These are phyloP conservation scores for Thelonectria discophora DNA, from an alignment of 2,329 filamentous ascomycete species.

Conservation along the genomic window DNA sequence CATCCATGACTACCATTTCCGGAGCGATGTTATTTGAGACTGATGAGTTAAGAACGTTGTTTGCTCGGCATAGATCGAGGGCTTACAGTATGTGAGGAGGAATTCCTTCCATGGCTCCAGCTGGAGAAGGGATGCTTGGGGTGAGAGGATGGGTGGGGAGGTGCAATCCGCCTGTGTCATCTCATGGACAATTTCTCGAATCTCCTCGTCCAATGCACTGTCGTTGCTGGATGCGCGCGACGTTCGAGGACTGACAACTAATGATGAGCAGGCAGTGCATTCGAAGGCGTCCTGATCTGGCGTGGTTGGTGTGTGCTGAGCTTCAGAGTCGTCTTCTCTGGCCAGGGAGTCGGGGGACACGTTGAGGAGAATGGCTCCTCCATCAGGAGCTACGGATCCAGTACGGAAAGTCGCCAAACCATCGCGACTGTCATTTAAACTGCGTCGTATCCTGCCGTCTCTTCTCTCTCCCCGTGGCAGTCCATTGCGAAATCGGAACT, in stretches of 20 bases:
- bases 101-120: constrained; percentile 11
- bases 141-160: neutral
- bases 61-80: neutral
- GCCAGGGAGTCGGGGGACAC: no score
- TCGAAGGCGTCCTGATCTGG: neutral
- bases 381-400: no score
- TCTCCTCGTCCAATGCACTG: neutral
- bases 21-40: constrained; percentile 33
- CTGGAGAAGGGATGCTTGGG: neutral
- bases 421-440: neutral
- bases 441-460: neutral
- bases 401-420: neutral
- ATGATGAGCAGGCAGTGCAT: neutral
- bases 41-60: neutral
- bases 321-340: neutral
- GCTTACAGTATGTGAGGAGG: constrained; percentile 22
- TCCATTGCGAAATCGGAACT: constrained; percentile 19
- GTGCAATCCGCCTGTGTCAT: neutral
- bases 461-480: neutral
- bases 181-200: neutral
- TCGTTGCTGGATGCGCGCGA: neutral
- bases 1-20: constrained; percentile 37
- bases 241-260: neutral
- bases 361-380: no score
- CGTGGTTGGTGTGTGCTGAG: neutral